Evolutionary conservation across 1,284 basidiomycete genomes (phyloP).

Genomic region (Ganoderma leucocontextum): DNA sequence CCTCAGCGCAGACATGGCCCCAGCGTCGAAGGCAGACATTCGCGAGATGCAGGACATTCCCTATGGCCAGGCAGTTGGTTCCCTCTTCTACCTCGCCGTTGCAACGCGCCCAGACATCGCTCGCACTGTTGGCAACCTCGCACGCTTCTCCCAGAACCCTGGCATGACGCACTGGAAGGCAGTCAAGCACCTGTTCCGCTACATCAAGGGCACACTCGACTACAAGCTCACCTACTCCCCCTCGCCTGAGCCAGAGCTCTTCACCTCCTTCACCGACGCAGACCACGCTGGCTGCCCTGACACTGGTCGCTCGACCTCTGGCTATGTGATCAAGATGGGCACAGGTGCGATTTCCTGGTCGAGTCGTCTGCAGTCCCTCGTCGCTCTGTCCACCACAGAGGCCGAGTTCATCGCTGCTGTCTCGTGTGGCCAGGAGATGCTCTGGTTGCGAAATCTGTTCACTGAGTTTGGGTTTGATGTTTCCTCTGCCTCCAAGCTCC

Average conservation of each 20-base stretch:
- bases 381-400: conserved; percentile 14
- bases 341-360: conserved; percentile 22
- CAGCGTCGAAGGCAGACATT: background rate
- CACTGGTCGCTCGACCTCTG: conserved; percentile 6
- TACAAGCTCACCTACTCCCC: conserved; percentile 2
- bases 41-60: conserved; percentile 12
- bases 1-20: background rate
- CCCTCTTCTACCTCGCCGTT: conserved; percentile 17
- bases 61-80: conserved; percentile 12
- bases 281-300: conserved; percentile 18
- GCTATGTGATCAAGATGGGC: conserved; percentile 13
- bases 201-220: conserved; percentile 31
- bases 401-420: background rate
- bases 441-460: no score
- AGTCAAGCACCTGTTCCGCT: conserved; percentile 32
- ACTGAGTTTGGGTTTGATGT: no score
- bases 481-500: no score
- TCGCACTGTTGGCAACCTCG: conserved; percentile 18
- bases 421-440: no score
- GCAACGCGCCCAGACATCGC: conserved; percentile 24
- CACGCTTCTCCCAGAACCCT: conserved; percentile 22
- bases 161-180: conserved; percentile 33
- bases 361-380: conserved; percentile 15
- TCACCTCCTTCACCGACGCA: background rate
- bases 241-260: background rate